Base-by-base conservation (phyloP, 2,329 filamentous ascomycete genomes). In the Colletotrichum sp. region DNA sequence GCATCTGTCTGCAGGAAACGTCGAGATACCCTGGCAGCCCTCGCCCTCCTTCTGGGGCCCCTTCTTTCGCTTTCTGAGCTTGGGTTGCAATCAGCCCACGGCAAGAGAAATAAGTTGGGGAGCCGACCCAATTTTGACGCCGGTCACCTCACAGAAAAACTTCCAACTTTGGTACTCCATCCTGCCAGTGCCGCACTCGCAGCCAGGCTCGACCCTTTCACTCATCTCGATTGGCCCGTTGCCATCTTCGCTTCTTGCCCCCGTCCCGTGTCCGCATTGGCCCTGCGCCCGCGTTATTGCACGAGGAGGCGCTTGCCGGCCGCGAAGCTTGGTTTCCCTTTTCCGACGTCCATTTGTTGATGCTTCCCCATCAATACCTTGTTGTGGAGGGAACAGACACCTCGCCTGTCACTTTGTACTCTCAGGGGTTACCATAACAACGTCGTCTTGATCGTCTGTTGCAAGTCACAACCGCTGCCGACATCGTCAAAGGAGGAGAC, bases 121-220 rank as follows among this genome's bases (percentile, higher is more conserved):
- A 74, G 69, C 52, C 65, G 70, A 76, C 65, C 76, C 66, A 77
- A 76, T 66, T 76, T 76, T 76, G 76, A 69, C 69, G 65, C 69
- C 60, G 59, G 76, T 60, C 76, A 71, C 71, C 63, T 62, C 70
- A 63, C 67, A 60, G 52, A 55, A 72, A 75, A 48, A 32, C 55
- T 68, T 60, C 73, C 69, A 68, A 71, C 68, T 67, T 22, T 72
- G 72, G 63, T 77, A 77, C 72, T 30, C 72, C 44, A 72, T 68
- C 26, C 71, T 71, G 63, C 65, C 74, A 68, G 72, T 69, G 73
- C 75, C 64, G 39, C 73, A 66, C 62, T 69, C 68, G 59, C 76
- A 74, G 73, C 70, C 60, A 63, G 30, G 52, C 70, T 57, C 30
- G 39, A 71, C 55, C 30, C 44, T 63, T 57, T 32, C 28, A 57